Percentiles rank a stretch among this genome's conserved stretches.
phyloP scores from a whole-genome alignment of 306 rosid genomes.

The Castanopsis chinensis region DNA sequence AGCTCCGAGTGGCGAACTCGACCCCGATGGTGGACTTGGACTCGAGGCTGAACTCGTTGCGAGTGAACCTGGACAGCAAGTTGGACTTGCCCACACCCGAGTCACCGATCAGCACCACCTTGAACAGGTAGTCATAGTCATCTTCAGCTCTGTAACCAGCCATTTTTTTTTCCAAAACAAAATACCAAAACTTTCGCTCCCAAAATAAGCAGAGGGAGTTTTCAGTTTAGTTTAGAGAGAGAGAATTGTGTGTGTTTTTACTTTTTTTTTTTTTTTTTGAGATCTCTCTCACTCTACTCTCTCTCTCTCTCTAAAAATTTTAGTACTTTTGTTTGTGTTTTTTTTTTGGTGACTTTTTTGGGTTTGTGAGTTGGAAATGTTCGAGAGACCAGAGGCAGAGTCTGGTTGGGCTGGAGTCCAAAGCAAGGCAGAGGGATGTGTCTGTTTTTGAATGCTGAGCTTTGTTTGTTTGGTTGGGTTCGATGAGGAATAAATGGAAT shows the following conservation, averaged over 20 bases:
- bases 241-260: background rate
- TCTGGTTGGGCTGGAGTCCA: background rate
- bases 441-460: background rate
- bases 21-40: constrained; percentile 63
- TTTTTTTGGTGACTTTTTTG: background rate
- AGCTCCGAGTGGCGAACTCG: constrained; percentile 66
- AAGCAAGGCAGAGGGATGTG: background rate
- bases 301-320: background rate
- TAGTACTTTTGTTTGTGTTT: background rate
- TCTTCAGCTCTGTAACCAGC: constrained; percentile 61
- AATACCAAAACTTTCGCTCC: background rate
- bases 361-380: background rate
- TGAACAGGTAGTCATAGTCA: constrained; percentile 57
- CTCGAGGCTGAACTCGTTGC: constrained; percentile 62
- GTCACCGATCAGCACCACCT: constrained; percentile 54
- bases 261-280: too few species aligned
- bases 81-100: constrained; percentile 60
- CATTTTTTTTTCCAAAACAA: constrained; percentile 15
- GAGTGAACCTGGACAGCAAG: constrained; percentile 56
- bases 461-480: background rate
- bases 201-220: background rate
- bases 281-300: background rate
- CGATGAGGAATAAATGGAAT: background rate
- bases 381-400: background rate
- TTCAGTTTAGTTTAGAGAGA: background rate